Conservation (phyloP, 108 stramenopile species). For the Seminavis robusta region DNA sequence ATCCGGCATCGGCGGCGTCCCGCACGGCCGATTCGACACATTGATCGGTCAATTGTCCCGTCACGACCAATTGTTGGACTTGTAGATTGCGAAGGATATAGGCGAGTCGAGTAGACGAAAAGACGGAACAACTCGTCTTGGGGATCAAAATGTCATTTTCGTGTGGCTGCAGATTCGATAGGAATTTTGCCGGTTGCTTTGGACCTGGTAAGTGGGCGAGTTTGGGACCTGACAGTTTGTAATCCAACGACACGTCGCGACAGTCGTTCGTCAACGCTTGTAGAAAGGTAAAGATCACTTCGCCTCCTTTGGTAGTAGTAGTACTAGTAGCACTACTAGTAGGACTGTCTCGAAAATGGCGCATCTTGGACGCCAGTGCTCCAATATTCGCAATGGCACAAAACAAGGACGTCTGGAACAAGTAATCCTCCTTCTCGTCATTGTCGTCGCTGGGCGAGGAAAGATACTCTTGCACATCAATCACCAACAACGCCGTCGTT, state of each 20-base stretch:
- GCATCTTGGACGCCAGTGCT: slow-evolving; percentile 32
- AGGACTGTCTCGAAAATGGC: slow-evolving; percentile 30
- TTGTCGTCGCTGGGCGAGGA: slow-evolving; percentile 18
- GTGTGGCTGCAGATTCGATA: slow-evolving; percentile 13
- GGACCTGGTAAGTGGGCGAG: slow-evolving; percentile 39
- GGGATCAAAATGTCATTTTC: slow-evolving; percentile 56
- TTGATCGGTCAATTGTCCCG: slow-evolving; percentile 76
- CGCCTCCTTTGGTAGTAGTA: slow-evolving; percentile 29
- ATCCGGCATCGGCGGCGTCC: slow-evolving; percentile 78
- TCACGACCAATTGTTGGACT: slow-evolving; percentile 62
- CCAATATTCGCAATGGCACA: slow-evolving; percentile 47
- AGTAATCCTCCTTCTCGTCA: slow-evolving; percentile 29
- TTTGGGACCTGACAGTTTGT: slow-evolving; percentile 62
- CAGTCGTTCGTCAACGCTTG: slow-evolving; percentile 58
- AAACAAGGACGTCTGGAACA: slow-evolving; percentile 33
- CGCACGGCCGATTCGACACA: slow-evolving; percentile 75
- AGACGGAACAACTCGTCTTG: slow-evolving; percentile 73
- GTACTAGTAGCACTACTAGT: not conserved
- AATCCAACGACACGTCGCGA: slow-evolving; percentile 62
- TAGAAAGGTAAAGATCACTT: slow-evolving; percentile 72
- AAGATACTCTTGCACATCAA: slow-evolving; percentile 64
- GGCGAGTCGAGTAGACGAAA: slow-evolving; percentile 64
- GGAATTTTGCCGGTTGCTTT: not conserved
- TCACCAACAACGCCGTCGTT: slow-evolving; percentile 52
- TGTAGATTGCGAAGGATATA: slow-evolving; percentile 58